These are phyloP conservation scores for Candida berthetii DNA, from an alignment of 805 yeast species.

Conservation along the genomic window DNA sequence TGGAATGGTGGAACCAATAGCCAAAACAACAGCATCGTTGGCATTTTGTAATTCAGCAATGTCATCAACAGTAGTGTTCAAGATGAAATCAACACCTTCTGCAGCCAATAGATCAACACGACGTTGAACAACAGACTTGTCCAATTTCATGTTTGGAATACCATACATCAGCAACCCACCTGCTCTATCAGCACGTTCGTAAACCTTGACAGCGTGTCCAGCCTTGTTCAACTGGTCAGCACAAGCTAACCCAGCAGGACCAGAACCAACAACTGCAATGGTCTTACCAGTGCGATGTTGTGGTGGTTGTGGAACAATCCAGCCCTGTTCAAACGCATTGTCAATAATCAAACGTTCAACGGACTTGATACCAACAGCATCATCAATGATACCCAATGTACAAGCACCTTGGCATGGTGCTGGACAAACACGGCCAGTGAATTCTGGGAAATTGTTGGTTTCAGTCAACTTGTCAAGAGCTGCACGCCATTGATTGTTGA, in stretches of 20 bases:
- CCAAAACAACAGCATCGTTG: slow-evolving; percentile 81
- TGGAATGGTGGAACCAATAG: slow-evolving; percentile 95
- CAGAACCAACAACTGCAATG: slow-evolving; percentile 90
- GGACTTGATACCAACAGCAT: slow-evolving; percentile 94
- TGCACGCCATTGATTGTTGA: slow-evolving; percentile 90
- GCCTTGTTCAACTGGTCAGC: slow-evolving; percentile 97
- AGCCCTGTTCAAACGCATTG: slow-evolving; percentile 92
- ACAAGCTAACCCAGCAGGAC: slow-evolving; percentile 94
- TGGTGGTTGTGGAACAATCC: slow-evolving; percentile 88
- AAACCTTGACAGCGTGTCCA: slow-evolving; percentile 88
- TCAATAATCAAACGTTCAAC: slow-evolving; percentile 96
- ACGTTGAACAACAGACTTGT: slow-evolving; percentile 86
- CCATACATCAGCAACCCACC: slow-evolving; percentile 99
- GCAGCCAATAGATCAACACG: slow-evolving; percentile 86
- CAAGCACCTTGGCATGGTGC: slow-evolving; percentile 99
- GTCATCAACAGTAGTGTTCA: slow-evolving; percentile 79
- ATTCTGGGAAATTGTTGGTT: slow-evolving; percentile 98
- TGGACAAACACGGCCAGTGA: slow-evolving; percentile 97
- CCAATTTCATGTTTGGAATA: slow-evolving; percentile 98
- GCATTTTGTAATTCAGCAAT: slow-evolving; percentile 58
- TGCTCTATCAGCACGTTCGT: slow-evolving; percentile 90
- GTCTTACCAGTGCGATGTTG: slow-evolving; percentile 73
- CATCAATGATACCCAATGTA: slow-evolving; percentile 87
- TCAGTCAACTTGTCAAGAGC: slow-evolving; percentile 87
- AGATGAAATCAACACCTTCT: slow-evolving; percentile 80